Evolutionary conservation across 257 asterid species (phyloP).

Genomic region (Solanum paucissectum): DNA sequence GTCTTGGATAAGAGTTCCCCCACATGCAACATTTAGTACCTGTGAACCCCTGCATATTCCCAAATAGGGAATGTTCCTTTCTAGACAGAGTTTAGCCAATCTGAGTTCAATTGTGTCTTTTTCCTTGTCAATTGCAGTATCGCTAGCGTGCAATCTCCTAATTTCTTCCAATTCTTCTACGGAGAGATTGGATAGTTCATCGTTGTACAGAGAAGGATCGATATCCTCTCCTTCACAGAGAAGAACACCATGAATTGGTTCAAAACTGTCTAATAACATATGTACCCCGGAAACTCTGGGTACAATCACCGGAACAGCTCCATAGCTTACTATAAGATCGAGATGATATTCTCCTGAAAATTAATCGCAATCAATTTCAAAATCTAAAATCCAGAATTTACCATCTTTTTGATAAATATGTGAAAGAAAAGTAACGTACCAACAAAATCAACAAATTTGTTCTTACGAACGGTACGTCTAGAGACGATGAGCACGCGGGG

Average conservation of each 20-base stretch:
- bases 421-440: conserved; percentile 15
- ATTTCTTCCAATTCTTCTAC: conserved; percentile 58
- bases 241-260: conserved; percentile 31
- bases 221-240: conserved; percentile 32
- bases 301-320: conserved; percentile 28
- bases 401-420: not conserved
- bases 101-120: conserved; percentile 69
- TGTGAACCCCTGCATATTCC: conserved; percentile 93
- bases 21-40: conserved; percentile 76
- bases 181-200: conserved; percentile 17
- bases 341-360: conserved; percentile 26
- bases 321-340: conserved; percentile 29
- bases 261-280: conserved; percentile 22
- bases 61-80: conserved; percentile 70
- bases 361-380: not conserved
- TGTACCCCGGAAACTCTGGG: conserved; percentile 26
- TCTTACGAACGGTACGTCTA: conserved; percentile 53
- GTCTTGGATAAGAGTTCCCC: conserved; percentile 78
- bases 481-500: conserved; percentile 61
- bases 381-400: not conserved
- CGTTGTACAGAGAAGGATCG: conserved; percentile 19
- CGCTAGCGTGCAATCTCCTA: conserved; percentile 47
- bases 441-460: conserved; percentile 60
- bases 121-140: conserved; percentile 65
- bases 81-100: conserved; percentile 69